Evolutionary conservation across 2,329 filamentous ascomycete genomes (phyloP), one percentile per base, ranked within the genome.

Genomic region (Clonostachys chloroleuca): DNA sequence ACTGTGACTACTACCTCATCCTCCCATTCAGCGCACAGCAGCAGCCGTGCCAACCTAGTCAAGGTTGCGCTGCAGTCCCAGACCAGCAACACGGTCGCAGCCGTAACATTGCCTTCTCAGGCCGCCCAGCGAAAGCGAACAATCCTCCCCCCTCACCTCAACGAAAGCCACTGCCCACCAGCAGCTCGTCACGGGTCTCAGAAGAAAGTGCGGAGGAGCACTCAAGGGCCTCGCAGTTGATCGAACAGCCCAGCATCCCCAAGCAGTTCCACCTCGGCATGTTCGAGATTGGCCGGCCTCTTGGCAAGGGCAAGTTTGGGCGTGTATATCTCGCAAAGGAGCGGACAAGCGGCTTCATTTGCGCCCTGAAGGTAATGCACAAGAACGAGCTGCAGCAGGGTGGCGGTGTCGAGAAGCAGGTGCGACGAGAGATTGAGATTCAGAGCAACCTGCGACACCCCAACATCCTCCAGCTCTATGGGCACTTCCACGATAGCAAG

Each of bases 401-500:
- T 47, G 67, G 73, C 48, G 88, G 47, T 35, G 50, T 94, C 41
- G 89, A 95, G 70, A 92, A 90, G 72, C 89, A 94, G 69, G 86
- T 94, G 47, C 83, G 89, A 34, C 83, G 89, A 58, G 89, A 95
- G 66, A 91, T 95, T 52, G 89, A 95, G 65, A 95, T 95, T 59
- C 89, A 95, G 68, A 89, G 84, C 58, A 91, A 95, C 65, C 78
- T 95, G 53, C 82, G 88, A 41, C 89, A 95, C 62, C 89, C 89
- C 48, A 94, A 94, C 67, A 89, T 94, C 59, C 75, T 94, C 49
- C 83, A 89, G 56, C 75, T 95, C 34, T 94, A 87, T 66, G 89
- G 89, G 5, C 89, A 94, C 68, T 95, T 95, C 72, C 89, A 95
- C 68, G 89, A 95, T 68, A 86, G 81, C 65, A 92, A 92, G 72